phyloP scores from a whole-genome alignment of 192 early-diverging fungal species.

The Coemansia sp. region DNA sequence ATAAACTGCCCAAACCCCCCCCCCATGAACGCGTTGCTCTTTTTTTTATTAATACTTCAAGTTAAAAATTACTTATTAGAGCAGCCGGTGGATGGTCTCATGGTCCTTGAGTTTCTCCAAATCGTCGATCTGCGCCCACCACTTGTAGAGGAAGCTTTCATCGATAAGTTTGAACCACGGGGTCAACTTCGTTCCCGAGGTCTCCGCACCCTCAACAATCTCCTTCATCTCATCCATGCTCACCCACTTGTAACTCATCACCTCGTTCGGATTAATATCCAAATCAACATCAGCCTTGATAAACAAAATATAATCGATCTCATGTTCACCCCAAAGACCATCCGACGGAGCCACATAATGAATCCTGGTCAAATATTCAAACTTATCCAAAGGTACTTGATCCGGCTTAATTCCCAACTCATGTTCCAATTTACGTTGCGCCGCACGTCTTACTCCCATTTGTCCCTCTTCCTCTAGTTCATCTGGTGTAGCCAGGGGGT shows the following conservation, averaged over 20 bases:
- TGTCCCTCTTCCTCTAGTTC: constrained; percentile 83
- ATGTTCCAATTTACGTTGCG: constrained; percentile 91
- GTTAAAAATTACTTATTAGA: constrained; percentile 1
- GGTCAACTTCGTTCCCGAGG: constrained; percentile 69
- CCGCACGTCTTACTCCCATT: constrained; percentile 83
- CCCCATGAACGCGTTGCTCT: too few relatives aligned
- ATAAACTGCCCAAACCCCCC: too few relatives aligned
- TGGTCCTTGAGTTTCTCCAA: constrained; percentile 63
- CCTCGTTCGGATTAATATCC: constrained; percentile 86
- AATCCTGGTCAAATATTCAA: constrained; percentile 90
- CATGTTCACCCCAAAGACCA: constrained; percentile 98
- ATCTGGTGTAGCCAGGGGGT: constrained; percentile 77
- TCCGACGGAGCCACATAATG: constrained; percentile 96
- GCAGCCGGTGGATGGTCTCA: constrained; percentile 68
- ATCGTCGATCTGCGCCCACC: constrained; percentile 89
- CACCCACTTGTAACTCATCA: constrained; percentile 79
- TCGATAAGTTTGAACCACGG: constrained; percentile 97
- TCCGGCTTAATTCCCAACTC: constrained; percentile 85
- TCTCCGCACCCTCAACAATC: constrained; percentile 63
- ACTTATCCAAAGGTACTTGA: constrained; percentile 79
- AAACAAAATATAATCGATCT: constrained; percentile 96
- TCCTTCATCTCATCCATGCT: constrained; percentile 76
- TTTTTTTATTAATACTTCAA: too few relatives aligned
- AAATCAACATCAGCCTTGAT: constrained; percentile 75
- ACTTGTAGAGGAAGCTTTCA: constrained; percentile 88